These are phyloP conservation scores for Canavalia ensiformis DNA, from an alignment of 306 rosid genomes.

Conservation along the genomic window DNA sequence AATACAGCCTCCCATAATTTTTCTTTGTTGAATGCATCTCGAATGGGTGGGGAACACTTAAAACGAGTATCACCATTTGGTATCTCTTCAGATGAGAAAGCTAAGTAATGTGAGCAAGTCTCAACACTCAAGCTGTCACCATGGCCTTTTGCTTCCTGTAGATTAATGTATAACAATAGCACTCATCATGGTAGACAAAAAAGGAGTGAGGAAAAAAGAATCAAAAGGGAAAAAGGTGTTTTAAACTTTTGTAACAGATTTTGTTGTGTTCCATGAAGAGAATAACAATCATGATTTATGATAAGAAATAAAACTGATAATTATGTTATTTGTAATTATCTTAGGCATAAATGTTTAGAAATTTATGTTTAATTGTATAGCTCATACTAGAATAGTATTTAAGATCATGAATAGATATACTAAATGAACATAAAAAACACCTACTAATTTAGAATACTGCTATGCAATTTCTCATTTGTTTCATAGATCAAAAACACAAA, in stretches of 20 bases:
- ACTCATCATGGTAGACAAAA: slow-evolving; percentile 19
- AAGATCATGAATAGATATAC: neutral
- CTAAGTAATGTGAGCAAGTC: slow-evolving; percentile 91
- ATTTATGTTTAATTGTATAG: neutral
- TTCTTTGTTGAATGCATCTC: slow-evolving; percentile 77
- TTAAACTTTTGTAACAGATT: neutral
- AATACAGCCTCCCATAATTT: slow-evolving; percentile 83
- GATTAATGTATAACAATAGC: slow-evolving; percentile 40
- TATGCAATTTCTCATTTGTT: neutral
- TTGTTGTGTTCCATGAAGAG: neutral
- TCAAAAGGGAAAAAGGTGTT: neutral
- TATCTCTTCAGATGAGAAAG: slow-evolving; percentile 87
- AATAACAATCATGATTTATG: neutral
- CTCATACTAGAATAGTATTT: too few species aligned
- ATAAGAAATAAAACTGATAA: neutral
- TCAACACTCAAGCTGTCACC: slow-evolving; percentile 92
- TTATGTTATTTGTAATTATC: neutral
- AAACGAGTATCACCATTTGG: slow-evolving; percentile 83
- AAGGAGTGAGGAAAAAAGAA: too few species aligned
- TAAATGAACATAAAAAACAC: neutral
- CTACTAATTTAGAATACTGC: neutral
- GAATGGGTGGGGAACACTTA: slow-evolving; percentile 96
- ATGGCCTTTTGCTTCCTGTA: slow-evolving; percentile 77
- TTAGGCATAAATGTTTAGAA: neutral
- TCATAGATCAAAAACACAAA: neutral